Base-by-base conservation (phyloP, 495 filamentous ascomycete species). In the Chlorociboria aeruginascens region DNA sequence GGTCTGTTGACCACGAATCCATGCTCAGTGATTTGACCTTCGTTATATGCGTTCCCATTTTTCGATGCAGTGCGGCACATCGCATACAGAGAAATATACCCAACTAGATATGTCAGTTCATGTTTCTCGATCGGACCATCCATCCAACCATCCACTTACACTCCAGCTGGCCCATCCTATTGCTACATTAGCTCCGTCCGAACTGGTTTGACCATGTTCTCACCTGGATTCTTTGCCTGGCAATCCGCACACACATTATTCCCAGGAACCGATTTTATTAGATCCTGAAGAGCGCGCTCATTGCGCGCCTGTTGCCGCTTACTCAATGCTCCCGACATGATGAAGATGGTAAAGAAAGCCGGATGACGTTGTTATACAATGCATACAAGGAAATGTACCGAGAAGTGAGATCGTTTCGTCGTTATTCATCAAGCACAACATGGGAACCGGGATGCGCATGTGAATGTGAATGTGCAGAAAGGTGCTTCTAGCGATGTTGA, bases 111-210 rank as follows among this genome's bases (percentile, higher is more conserved):
- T 49, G 50, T 47, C 14, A 12, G 20, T 3, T 3, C 37, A 17
- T 40, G n/a, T 10, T 42, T 28, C 17, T 30, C 29, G 11, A 45
- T 39, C 28, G 30, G 48, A 13, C 43, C 31, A 46, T 20, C 29
- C n/a, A 45, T 39, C 28, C 32, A 49, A 13, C 43, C 31, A 46
- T 20, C 14, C 32, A 52, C 86, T 64, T 81, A 95, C 88, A 65
- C 84, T 97, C 89, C 92, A 98, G 73, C 89, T 95, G 65, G 92
- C 89, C 93, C 93, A 98, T 73, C 79, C 89, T 95, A 57, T 54
- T 35, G 28, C n/a, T 32, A 1, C 2, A 35, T 61, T 50, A 58
- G 55, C 48, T 52, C 32, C 34, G 10, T 25, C 40, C 14, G 14
- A 48, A 35, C 36, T 6, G 6, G 12, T 30, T 36, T 13, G 14